A percentile compares a stretch with the other conserved stretches of the same genome.
These are phyloP conservation scores for Trypanosoma caninum DNA, from an alignment of 208 protist species.

Conservation along the genomic window DNA sequence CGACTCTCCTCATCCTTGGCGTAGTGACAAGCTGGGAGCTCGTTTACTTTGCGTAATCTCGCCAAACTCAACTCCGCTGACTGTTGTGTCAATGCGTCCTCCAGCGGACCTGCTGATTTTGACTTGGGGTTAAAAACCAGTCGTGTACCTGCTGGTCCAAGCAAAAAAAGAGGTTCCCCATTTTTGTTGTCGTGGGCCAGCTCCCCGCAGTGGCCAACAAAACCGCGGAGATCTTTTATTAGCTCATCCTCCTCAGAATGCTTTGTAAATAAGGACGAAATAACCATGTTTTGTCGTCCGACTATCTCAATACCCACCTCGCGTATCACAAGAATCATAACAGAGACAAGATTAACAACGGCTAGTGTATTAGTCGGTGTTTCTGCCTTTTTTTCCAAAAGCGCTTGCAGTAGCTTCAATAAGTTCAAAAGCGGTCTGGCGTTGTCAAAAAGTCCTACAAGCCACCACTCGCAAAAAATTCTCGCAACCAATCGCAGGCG, in stretches of 20 bases:
- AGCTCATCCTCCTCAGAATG: background rate
- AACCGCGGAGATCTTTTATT: constrained; percentile 1
- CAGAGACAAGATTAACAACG: constrained; percentile 9
- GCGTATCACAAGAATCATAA: constrained; percentile 17
- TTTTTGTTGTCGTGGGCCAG: background rate
- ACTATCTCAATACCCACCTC: constrained; percentile 28
- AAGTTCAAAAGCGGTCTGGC: constrained; percentile 16
- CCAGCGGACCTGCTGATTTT: constrained; percentile 4
- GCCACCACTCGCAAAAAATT: constrained; percentile 28
- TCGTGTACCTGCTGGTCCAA: constrained; percentile 11
- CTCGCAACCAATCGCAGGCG: constrained; percentile 15
- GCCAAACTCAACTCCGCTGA: constrained; percentile 15
- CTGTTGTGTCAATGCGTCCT: constrained; percentile 3
- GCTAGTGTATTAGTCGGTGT: background rate
- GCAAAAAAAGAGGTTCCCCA: constrained; percentile 1
- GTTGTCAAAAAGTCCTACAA: constrained; percentile 25
- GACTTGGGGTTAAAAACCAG: constrained; percentile 12
- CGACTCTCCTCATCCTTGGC: constrained; percentile 6
- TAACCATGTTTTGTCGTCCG: constrained; percentile 3
- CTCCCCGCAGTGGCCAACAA: constrained; percentile 1
- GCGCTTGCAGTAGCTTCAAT: constrained; percentile 4
- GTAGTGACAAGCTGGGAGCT: background rate
- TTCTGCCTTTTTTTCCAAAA: constrained; percentile 5
- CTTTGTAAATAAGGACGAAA: background rate
- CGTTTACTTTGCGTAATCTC: background rate